Conservation (phyloP, 2,329 filamentous ascomycete genomes). For the Penicillium sp. region DNA sequence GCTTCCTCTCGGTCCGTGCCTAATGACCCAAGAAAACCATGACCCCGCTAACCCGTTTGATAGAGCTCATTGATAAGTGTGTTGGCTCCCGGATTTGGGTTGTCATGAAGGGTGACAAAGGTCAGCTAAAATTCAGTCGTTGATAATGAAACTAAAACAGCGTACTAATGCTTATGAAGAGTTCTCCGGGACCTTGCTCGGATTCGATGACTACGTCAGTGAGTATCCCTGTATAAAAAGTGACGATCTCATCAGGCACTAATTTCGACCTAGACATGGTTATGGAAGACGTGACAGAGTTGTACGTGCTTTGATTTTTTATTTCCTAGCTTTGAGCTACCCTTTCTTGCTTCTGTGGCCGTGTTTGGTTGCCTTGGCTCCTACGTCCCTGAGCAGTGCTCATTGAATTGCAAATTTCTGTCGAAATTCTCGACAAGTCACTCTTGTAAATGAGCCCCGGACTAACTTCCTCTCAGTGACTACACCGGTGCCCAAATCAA, state of each 20-base stretch:
- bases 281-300: conserved; percentile 93
- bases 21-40: conserved; percentile 6
- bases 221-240: conserved; percentile 51
- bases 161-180: conserved; percentile 55
- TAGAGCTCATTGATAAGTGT: conserved; percentile 98
- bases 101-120: conserved; percentile 98
- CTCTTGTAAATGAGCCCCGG: not conserved
- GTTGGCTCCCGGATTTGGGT: conserved; percentile 98
- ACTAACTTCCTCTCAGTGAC: conserved; percentile 60
- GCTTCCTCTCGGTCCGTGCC: conserved; percentile 62
- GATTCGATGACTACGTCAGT: conserved; percentile 99
- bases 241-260: conserved; percentile 13
- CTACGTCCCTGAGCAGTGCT: not conserved
- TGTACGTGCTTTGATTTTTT: conserved; percentile 55
- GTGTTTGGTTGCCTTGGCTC: not conserved
- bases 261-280: conserved; percentile 75
- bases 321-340: not conserved
- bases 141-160: not conserved
- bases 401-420: not conserved
- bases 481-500: conserved; percentile 85
- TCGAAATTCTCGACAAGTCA: no score
- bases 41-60: conserved; percentile 24
- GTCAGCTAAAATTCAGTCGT: conserved; percentile 48
- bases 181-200: conserved; percentile 89
- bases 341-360: not conserved